Conservation (phyloP, 2,329 filamentous ascomycete species). For the Fusarium armeniacum region DNA sequence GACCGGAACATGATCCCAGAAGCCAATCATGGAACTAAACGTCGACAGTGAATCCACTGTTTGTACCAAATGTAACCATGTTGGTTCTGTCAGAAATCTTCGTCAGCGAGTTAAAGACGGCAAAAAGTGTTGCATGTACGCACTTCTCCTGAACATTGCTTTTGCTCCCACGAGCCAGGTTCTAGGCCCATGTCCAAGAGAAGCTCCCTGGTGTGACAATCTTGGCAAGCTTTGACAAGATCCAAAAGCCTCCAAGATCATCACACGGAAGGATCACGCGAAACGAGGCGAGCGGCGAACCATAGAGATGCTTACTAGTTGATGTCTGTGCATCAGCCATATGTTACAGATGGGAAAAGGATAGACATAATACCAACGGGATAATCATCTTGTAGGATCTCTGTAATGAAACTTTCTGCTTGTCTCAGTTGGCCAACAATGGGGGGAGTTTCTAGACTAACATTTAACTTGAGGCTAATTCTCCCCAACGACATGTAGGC, state of each 20-base stretch:
- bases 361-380: slow-evolving; percentile 2
- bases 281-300: slow-evolving; percentile 3
- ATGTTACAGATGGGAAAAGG: slow-evolving; percentile 2
- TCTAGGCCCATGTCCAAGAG: neutral
- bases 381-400: neutral
- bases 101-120: neutral
- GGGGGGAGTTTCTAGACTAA: neutral
- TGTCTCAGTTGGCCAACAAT: slow-evolving; percentile 22
- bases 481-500: neutral
- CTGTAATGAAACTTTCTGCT: slow-evolving; percentile 9
- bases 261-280: slow-evolving; percentile 1
- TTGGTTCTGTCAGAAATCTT: slow-evolving; percentile 1
- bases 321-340: slow-evolving; percentile 19
- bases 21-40: slow-evolving; percentile 18
- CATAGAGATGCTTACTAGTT: neutral
- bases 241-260: neutral
- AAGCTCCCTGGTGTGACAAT: neutral
- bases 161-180: neutral
- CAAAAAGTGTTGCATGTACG: neutral
- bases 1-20: slow-evolving; percentile 1
- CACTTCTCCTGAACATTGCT: slow-evolving; percentile 15
- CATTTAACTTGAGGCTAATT: slow-evolving; percentile 23
- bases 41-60: neutral
- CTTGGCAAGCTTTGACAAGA: neutral
- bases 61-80: neutral